Evolutionary conservation across 2,329 filamentous ascomycete species (phyloP), one percentile per base, ranked within the genome.

Genomic region (Fusarium verrucosum): DNA sequence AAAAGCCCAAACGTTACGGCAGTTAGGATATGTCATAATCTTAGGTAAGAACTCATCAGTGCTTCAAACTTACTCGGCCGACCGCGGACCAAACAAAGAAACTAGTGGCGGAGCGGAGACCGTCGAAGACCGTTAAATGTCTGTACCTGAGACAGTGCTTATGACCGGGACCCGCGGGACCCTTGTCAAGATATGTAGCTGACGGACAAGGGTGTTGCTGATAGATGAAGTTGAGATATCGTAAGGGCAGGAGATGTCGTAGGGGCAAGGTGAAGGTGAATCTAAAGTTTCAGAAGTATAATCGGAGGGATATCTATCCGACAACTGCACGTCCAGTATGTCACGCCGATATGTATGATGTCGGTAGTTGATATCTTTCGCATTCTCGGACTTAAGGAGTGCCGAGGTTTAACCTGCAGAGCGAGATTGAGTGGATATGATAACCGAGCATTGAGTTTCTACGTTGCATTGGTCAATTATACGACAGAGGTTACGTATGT

Each of bases 371-470:
- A 14, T 10, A 7, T 16, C 16, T 30, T 30, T 30, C 14, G 28
- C 3, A 11, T 11, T 28, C 26, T 22, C 53, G 50, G 53, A 56
- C 50, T 57, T 57, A 56, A 7, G 32, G 47, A 32, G 30, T 8
- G 2, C 30, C 32, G 32, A 49, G 42, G 30, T 54, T 50, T 28
- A 54, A 30, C 50, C 37, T 55, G 60, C 56, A 38, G 19, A 28
- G 32, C 33, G 55, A 60, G 57, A 60, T 60, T 60, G 55, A n/a
- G 54, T 60, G 57, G 57, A 35, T 60, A 36, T 56, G 47, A 61
- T 61, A 61, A 11, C 25, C 58, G 25, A 43, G 36, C 13, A 5
- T 46, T 61, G 54, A 46, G 55, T 54, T 46, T 38, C 45, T 43
- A 60, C 22, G 16, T 50, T 35, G 41, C 22, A 40, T 52, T 50